These are phyloP conservation scores for Aciculosporium take DNA, from an alignment of 2,329 filamentous ascomycete genomes.

Conservation along the genomic window DNA sequence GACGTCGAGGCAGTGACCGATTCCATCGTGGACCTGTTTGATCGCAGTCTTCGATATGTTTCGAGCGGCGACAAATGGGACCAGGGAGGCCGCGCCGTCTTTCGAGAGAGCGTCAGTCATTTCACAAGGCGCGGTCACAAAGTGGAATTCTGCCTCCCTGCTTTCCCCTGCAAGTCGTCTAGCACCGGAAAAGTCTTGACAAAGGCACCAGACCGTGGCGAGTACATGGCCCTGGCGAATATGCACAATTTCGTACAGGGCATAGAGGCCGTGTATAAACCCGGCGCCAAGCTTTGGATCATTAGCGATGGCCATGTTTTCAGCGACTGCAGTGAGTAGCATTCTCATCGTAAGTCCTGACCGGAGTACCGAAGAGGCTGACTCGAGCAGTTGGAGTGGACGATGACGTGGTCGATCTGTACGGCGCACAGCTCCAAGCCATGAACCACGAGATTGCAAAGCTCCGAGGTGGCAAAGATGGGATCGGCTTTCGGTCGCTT, in stretches of 20 bases:
- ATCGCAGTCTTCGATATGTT: constrained; percentile 12
- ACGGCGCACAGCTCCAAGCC: constrained; percentile 21
- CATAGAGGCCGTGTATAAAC: constrained; percentile 18
- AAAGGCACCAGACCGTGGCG: constrained; percentile 19
- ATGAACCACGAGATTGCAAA: constrained; percentile 19
- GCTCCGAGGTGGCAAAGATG: constrained; percentile 11
- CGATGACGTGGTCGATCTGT: constrained; percentile 25
- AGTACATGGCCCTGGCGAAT: constrained; percentile 18
- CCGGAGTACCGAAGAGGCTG: not conserved
- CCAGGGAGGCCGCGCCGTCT: constrained; percentile 10
- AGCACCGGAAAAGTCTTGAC: constrained; percentile 20
- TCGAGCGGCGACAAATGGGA: constrained; percentile 13
- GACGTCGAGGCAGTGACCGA: constrained; percentile 3
- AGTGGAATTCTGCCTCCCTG: constrained; percentile 20
- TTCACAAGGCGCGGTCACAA: constrained; percentile 11
- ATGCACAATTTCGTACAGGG: constrained; percentile 16
- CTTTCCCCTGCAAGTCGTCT: constrained; percentile 26
- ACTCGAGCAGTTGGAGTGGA: constrained; percentile 24
- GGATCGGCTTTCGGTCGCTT: constrained; percentile 16
- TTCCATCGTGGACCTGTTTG: constrained; percentile 11
- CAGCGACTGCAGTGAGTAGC: constrained; percentile 23
- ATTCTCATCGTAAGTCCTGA: not conserved
- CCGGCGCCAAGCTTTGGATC: constrained; percentile 21
- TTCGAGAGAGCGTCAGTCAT: constrained; percentile 10
- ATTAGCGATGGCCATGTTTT: constrained; percentile 28